phyloP scores from a whole-genome alignment of 495 filamentous ascomycete genomes.

The Recurvomyces mirabilis region DNA sequence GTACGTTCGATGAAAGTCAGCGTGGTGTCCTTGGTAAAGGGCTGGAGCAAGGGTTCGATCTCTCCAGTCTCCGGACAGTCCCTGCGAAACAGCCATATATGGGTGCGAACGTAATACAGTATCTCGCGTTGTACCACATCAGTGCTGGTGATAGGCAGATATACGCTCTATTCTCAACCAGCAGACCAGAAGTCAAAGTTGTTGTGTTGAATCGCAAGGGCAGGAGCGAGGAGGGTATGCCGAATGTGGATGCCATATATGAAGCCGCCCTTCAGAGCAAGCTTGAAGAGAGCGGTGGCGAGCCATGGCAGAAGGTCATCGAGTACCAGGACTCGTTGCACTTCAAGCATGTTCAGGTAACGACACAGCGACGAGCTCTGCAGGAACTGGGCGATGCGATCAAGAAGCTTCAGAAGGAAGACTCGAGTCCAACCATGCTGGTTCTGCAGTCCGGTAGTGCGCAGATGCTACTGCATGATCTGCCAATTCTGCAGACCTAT shows the following conservation, averaged over 20 bases:
- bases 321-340: constrained; percentile 76
- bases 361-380: constrained; percentile 75
- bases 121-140: constrained; percentile 86
- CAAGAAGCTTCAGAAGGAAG: constrained; percentile 79
- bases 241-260: constrained; percentile 87
- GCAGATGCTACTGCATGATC: constrained; percentile 66
- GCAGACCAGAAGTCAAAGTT: constrained; percentile 67
- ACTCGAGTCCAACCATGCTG: constrained; percentile 64
- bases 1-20: constrained; percentile 87
- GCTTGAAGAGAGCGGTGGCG: constrained; percentile 52
- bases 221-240: constrained; percentile 66
- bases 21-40: constrained; percentile 85
- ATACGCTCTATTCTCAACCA: constrained; percentile 84
- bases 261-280: constrained; percentile 56
- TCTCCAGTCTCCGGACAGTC: constrained; percentile 59
- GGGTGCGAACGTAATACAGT: constrained; percentile 51
- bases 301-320: constrained; percentile 67
- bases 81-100: constrained; percentile 62
- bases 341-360: constrained; percentile 79
- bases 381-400: constrained; percentile 74
- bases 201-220: constrained; percentile 69
- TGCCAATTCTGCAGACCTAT: constrained; percentile 74
- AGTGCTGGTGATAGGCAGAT: constrained; percentile 81
- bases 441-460: constrained; percentile 85
- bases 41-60: constrained; percentile 85